These are phyloP conservation scores for Carallia brachiata DNA, from an alignment of 345 rosid species.

Conservation along the genomic window DNA sequence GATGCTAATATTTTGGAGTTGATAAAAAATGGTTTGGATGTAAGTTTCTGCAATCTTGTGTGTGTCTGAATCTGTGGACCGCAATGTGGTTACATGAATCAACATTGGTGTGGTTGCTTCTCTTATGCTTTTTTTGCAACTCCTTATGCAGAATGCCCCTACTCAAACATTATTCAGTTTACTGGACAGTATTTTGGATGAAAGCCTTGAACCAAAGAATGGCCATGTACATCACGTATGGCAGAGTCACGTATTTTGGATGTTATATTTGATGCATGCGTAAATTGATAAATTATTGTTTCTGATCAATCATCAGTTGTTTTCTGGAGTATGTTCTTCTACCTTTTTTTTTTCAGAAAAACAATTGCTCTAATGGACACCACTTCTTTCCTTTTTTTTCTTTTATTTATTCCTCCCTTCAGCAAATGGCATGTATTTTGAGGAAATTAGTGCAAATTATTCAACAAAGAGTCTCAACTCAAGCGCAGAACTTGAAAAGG, in stretches of 20 bases:
- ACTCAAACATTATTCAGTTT: constrained; percentile 64
- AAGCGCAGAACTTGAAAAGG: constrained; percentile 64
- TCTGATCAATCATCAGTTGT: background rate
- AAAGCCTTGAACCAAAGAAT: constrained; percentile 58
- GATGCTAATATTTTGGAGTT: constrained; percentile 57
- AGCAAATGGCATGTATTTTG: constrained; percentile 59
- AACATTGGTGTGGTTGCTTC: constrained; percentile 17
- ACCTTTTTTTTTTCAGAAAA: background rate
- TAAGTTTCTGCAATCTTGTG: constrained; percentile 34
- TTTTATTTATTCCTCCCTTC: constrained; percentile 17
- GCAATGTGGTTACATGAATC: background rate
- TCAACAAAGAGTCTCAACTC: constrained; percentile 68
- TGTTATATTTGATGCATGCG: constrained; percentile 14
- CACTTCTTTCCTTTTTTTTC: constrained; percentile 1
- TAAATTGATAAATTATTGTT: constrained; percentile 8
- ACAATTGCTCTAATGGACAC: background rate
- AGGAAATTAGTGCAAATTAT: constrained; percentile 61
- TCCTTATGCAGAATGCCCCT: constrained; percentile 60
- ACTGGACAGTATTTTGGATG: constrained; percentile 65
- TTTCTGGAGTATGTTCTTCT: no score
- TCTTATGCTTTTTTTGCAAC: constrained; percentile 17
- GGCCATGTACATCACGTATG: constrained; percentile 73
- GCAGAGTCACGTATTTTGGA: constrained; percentile 16
- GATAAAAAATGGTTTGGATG: constrained; percentile 61
- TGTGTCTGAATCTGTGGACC: background rate